Percentiles rank a stretch among this genome's conserved stretches.
Evolutionary conservation across 129 eudicot species (phyloP).

Genomic region (Logfia minima): DNA sequence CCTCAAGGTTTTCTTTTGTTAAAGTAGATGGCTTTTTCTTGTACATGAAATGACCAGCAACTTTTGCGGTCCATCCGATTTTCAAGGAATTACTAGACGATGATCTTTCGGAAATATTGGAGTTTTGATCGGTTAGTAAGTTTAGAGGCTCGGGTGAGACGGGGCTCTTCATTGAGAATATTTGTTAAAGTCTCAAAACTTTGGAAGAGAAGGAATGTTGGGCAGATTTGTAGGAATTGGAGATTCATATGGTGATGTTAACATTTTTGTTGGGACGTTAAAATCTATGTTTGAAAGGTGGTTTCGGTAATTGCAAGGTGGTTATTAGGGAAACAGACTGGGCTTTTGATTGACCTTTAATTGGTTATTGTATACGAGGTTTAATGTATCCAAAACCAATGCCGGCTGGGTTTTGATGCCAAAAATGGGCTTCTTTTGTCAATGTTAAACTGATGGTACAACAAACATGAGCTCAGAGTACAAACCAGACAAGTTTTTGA

Average conservation of each 20-base stretch:
- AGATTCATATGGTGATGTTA: constrained; percentile 10
- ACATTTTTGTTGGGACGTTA: not conserved
- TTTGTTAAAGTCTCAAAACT: constrained; percentile 32
- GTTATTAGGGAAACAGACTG: constrained; percentile 24
- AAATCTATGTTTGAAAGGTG: not conserved
- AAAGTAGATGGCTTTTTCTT: constrained; percentile 27
- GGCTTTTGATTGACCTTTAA: constrained; percentile 15
- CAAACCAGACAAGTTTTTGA: constrained; percentile 26
- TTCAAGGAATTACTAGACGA: constrained; percentile 18
- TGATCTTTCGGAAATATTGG: not conserved
- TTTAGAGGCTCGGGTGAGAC: constrained; percentile 35
- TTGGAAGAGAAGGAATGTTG: constrained; percentile 31
- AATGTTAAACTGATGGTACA: not conserved
- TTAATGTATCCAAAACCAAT: constrained; percentile 21
- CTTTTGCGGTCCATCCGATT: constrained; percentile 15
- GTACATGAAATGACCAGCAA: constrained; percentile 9
- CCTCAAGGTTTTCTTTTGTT: constrained; percentile 35
- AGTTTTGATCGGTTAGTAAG: constrained; percentile 6
- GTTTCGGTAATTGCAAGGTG: constrained; percentile 1
- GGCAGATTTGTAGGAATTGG: constrained; percentile 18
- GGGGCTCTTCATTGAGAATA: constrained; percentile 36
- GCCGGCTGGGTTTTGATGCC: constrained; percentile 25
- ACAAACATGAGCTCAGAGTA: not conserved
- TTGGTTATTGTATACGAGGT: constrained; percentile 1
- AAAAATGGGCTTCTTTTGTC: constrained; percentile 5